Evolutionary conservation across 2,329 filamentous ascomycete genomes (phyloP).

Genomic region (Phialocephala subalpina): DNA sequence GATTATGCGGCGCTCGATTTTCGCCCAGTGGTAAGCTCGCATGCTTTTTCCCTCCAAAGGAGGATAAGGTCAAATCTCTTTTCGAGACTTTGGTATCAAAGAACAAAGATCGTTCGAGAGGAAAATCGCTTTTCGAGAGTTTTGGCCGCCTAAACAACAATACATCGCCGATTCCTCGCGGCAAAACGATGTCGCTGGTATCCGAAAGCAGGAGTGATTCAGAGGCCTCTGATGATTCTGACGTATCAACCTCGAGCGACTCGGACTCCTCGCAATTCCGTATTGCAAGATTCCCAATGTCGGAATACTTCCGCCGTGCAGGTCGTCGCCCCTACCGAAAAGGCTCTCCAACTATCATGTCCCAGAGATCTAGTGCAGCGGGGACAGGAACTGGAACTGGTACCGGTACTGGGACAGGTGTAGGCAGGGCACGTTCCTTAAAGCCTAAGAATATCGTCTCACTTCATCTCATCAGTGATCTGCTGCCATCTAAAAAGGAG

Average conservation of each 20-base stretch:
- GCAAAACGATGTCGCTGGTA: conserved; percentile 43
- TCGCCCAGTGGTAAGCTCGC: conserved; percentile 68
- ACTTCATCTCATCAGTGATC: conserved; percentile 72
- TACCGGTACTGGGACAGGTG: conserved; percentile 59
- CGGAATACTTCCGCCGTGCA: conserved; percentile 40
- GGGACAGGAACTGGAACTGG: conserved; percentile 64
- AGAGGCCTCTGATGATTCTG: conserved; percentile 44
- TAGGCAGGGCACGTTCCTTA: conserved; percentile 37
- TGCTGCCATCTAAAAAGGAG: conserved; percentile 80
- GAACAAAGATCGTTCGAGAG: conserved; percentile 54
- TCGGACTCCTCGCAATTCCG: conserved; percentile 45
- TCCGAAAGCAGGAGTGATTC: conserved; percentile 49
- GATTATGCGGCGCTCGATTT: conserved; percentile 67
- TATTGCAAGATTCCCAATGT: conserved; percentile 40
- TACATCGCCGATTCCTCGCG: conserved; percentile 55
- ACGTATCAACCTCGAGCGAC: conserved; percentile 43
- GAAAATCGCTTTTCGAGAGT: conserved; percentile 65
- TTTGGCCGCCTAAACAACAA: conserved; percentile 65
- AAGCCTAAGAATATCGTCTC: conserved; percentile 74
- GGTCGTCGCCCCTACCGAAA: conserved; percentile 36
- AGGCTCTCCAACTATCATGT: conserved; percentile 43
- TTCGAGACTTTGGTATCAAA: conserved; percentile 56
- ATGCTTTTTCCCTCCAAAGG: conserved; percentile 75
- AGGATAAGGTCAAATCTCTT: conserved; percentile 59
- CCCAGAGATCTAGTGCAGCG: conserved; percentile 44